Conservation (phyloP, 2,329 filamentous ascomycete genomes). For the Leptographium procerum region DNA sequence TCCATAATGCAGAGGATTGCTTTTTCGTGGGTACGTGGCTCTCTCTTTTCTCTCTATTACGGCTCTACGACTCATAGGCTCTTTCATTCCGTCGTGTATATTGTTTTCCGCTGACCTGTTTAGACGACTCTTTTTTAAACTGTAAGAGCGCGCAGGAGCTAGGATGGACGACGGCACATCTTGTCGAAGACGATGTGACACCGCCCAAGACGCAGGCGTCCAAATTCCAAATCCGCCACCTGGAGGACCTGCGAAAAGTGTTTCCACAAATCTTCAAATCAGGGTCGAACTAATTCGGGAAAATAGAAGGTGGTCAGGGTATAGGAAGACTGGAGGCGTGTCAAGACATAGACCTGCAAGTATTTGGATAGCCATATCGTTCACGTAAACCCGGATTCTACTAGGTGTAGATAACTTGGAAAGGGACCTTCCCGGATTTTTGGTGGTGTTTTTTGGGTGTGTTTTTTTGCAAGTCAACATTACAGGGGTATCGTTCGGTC, state of each 20-base stretch:
- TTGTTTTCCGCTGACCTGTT: neutral
- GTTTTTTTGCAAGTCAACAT: neutral
- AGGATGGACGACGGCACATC: slow-evolving; percentile 79
- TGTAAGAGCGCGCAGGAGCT: slow-evolving; percentile 64
- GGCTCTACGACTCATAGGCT: neutral
- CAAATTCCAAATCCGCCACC: slow-evolving; percentile 60
- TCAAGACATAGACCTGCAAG: neutral
- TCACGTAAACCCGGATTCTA: neutral
- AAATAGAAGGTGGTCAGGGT: neutral
- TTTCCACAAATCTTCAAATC: slow-evolving; percentile 81
- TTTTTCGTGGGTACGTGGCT: slow-evolving; percentile 73
- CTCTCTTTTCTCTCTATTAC: slow-evolving; percentile 15
- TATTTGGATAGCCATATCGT: neutral
- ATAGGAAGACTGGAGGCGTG: neutral
- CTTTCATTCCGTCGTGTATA: neutral
- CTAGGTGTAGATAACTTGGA: neutral
- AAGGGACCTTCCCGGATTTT: no score
- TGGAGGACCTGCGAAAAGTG: slow-evolving; percentile 62
- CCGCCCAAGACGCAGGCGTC: slow-evolving; percentile 54
- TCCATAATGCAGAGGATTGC: slow-evolving; percentile 57
- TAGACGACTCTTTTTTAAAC: slow-evolving; percentile 81
- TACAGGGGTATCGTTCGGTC: slow-evolving; percentile 5
- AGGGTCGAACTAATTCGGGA: neutral
- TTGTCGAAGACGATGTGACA: slow-evolving; percentile 65
- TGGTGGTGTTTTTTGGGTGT: no score